phyloP scores from a whole-genome alignment of 495 filamentous ascomycete species.

The Terfezia claveryi region DNA sequence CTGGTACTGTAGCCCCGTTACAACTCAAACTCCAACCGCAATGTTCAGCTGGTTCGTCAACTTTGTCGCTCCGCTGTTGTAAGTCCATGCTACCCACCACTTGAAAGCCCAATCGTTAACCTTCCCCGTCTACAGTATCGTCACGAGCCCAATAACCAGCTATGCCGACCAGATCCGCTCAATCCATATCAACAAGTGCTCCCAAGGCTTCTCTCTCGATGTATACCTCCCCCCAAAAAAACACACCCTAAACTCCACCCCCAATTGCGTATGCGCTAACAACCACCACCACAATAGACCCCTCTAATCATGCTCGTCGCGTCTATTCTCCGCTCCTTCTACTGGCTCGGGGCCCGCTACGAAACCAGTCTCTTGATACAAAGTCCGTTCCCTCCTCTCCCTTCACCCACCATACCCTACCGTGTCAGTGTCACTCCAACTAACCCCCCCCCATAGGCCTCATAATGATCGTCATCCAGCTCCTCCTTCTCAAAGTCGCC shows the following conservation, averaged over 20 bases:
- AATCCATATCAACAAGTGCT: constrained; percentile 61
- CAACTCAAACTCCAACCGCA: too few relatives aligned
- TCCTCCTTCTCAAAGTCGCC: constrained; percentile 68
- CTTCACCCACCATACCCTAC: constrained; percentile 20
- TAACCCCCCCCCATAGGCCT: constrained; percentile 14
- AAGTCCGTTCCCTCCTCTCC: neutral
- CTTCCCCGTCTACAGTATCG: constrained; percentile 7
- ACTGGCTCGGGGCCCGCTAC: constrained; percentile 78
- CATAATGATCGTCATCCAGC: constrained; percentile 68
- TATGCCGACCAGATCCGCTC: constrained; percentile 38
- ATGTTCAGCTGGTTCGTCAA: neutral
- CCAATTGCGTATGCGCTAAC: neutral
- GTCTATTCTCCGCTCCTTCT: constrained; percentile 83
- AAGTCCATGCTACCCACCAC: neutral
- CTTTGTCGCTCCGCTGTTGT: constrained; percentile 14
- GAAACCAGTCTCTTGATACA: constrained; percentile 62
- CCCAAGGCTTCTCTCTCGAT: constrained; percentile 59
- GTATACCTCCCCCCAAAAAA: constrained; percentile 5
- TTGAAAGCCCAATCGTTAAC: neutral
- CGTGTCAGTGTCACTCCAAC: neutral
- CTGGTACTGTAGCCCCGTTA: too few relatives aligned
- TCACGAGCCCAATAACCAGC: constrained; percentile 16
- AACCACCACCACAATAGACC: constrained; percentile 41
- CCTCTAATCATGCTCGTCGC: constrained; percentile 94
- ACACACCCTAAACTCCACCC: too few relatives aligned